Conservation (phyloP, 192 early-diverging fungal species). For the Ambispora gerdemannii region DNA sequence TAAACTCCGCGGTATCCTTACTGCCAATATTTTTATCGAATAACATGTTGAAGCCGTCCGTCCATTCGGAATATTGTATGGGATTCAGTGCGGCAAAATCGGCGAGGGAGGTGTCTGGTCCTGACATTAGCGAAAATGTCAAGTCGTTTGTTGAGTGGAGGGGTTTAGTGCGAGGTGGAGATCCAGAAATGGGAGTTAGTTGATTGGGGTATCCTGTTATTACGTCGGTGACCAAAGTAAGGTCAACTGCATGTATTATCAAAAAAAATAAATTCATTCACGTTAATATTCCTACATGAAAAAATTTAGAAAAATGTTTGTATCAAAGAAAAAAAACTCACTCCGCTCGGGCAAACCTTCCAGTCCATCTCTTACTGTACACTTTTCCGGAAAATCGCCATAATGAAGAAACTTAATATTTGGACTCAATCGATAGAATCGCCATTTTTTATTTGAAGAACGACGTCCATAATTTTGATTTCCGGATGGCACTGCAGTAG, state of each 20-base stretch:
- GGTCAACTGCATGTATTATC: conserved; percentile 34
- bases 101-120: conserved; percentile 38
- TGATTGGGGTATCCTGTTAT: conserved; percentile 17
- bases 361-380: conserved; percentile 32
- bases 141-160: conserved; percentile 3
- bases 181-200: not conserved
- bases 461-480: conserved; percentile 9
- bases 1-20: conserved; percentile 62
- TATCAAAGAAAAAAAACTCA: conserved; percentile 32
- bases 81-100: conserved; percentile 54
- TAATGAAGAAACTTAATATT: conserved; percentile 61
- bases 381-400: conserved; percentile 58
- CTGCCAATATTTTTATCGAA: conserved; percentile 61
- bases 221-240: conserved; percentile 34
- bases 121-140: conserved; percentile 46
- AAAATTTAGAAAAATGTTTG: not conserved
- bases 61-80: conserved; percentile 64
- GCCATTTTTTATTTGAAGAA: conserved; percentile 35
- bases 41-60: conserved; percentile 70
- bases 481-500: not conserved
- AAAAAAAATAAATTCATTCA: conserved; percentile 17
- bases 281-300: not conserved
- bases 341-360: conserved; percentile 54
- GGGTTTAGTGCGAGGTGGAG: not conserved
- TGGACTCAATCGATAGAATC: conserved; percentile 61